Base-by-base conservation (phyloP, 2,329 filamentous ascomycete genomes). In the Monilinia laxa region DNA sequence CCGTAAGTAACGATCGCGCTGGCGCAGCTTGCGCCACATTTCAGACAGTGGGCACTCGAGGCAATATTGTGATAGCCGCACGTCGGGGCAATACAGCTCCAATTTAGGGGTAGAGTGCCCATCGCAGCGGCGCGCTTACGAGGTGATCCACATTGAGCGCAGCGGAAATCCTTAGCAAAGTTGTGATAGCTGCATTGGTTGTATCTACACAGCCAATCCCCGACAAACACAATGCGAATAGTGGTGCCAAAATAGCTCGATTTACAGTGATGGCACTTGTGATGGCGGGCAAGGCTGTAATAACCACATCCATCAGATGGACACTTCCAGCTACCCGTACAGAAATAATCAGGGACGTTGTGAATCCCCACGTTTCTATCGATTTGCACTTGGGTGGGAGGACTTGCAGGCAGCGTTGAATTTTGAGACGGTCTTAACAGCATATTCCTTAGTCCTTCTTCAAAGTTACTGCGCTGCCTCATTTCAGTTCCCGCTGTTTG, bases 21-120 rank as follows among this genome's bases (percentile, higher is more conserved):
- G 7, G 10, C 7, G 10, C 45, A n/a, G 45, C 20, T 49, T 9
- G n/a, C 9, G 20, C 45, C 45, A n/a, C 45, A n/a, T 49, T 10
- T 2, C 20, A 9, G 4, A 23, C 45, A n/a, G 0, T 9, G 1
- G 6, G 10, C 3, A 7, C n/a, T 3, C 10, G 2, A 28, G 18
- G 45, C 20, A 11, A 9, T 3, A 49, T 49, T 49, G 10, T 9
- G 20, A 20, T 0, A 4, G 5, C 45, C 20, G 7, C 45, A 49
- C 10, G 6, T 6, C n/a, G 16, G 45, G 18, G 9, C 45, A 3
- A n/a, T 18, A 49, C 9, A n/a, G 31, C 3, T 49, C 45, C 45
- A n/a, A 2, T 4, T 0, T 3, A 9, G 18, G n/a, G n/a, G 2
- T 10, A 49, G n/a, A 11, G 20, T 11, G n/a, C 18, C 45, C 7